Percentiles rank a stretch among this genome's conserved stretches.
phyloP scores from a whole-genome alignment of 805 yeast species.

The Kockiozyma suomiensis region DNA sequence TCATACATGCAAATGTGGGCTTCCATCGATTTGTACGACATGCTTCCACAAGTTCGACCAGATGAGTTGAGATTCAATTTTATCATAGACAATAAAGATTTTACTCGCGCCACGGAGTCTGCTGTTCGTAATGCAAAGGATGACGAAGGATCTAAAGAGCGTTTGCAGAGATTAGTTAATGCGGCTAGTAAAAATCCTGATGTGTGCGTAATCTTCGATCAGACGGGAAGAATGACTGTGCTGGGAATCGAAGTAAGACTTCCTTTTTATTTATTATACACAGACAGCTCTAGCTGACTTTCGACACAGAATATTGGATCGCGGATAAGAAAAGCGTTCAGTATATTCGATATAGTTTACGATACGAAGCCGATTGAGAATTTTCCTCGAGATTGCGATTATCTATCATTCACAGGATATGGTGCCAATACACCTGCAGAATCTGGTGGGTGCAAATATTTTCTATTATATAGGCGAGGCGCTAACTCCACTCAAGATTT shows the following conservation, averaged over 20 bases:
- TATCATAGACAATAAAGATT: slow-evolving; percentile 34
- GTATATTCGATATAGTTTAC: slow-evolving; percentile 30
- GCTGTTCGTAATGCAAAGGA: slow-evolving; percentile 33
- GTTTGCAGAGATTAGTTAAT: slow-evolving; percentile 25
- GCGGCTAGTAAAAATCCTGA: slow-evolving; percentile 36
- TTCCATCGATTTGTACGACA: slow-evolving; percentile 43
- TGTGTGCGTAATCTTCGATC: slow-evolving; percentile 34
- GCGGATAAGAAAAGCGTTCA: slow-evolving; percentile 26
- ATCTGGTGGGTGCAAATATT: slow-evolving; percentile 13
- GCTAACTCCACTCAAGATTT: slow-evolving; percentile 33
- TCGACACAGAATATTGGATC: slow-evolving; percentile 30
- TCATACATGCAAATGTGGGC: slow-evolving; percentile 55
- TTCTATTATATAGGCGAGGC: not conserved
- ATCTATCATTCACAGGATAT: slow-evolving; percentile 25
- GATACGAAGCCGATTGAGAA: slow-evolving; percentile 25
- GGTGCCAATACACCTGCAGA: slow-evolving; percentile 32
- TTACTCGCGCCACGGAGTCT: slow-evolving; percentile 36
- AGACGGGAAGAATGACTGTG: slow-evolving; percentile 34
- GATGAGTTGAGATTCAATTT: slow-evolving; percentile 24
- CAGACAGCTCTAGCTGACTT: not conserved
- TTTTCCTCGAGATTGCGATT: slow-evolving; percentile 27
- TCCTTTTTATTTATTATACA: not conserved
- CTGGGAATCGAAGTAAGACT: slow-evolving; percentile 31
- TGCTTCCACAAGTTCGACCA: slow-evolving; percentile 26
- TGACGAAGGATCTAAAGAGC: slow-evolving; percentile 3